Percentiles rank a stretch among this genome's conserved stretches.
Evolutionary conservation across 768 basidiomycete species (phyloP).

Genomic region (Amanita inopinata): DNA sequence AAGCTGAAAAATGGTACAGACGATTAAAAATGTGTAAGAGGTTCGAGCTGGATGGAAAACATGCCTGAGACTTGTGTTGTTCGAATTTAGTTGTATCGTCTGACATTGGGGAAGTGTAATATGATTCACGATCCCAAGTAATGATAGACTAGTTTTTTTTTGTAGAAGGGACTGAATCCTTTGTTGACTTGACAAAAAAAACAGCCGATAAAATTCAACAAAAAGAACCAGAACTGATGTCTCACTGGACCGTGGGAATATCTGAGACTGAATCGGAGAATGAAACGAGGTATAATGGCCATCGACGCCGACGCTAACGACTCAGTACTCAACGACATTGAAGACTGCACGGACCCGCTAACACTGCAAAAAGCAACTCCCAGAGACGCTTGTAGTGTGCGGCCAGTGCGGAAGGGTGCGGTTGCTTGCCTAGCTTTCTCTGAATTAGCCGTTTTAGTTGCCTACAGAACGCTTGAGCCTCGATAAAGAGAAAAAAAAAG

Average conservation of each 20-base stretch:
- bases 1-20: conserved; percentile 32
- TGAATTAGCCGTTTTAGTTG: conserved; percentile 24
- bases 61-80: conserved; percentile 26
- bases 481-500: conserved; percentile 24
- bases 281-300: conserved; percentile 15
- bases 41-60: conserved; percentile 8
- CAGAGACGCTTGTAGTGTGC: conserved; percentile 18
- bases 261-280: conserved; percentile 25
- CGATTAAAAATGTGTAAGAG: conserved; percentile 13
- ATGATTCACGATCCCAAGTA: conserved; percentile 3
- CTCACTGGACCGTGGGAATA: conserved; percentile 30
- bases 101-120: conserved; percentile 16
- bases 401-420: conserved; percentile 16
- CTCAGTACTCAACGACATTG: conserved; percentile 17
- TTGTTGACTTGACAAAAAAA: conserved; percentile 9
- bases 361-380: conserved; percentile 15
- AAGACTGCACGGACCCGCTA: conserved; percentile 19
- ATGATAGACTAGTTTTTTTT: conserved; percentile 2
- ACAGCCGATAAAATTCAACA: conserved; percentile 10
- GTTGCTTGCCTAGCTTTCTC: conserved; percentile 15
- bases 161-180: conserved; percentile 6
- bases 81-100: conserved; percentile 21
- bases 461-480: conserved; percentile 18
- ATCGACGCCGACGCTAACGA: conserved; percentile 7
- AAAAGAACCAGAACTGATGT: conserved; percentile 15